Evolutionary conservation across 139 green algal species (phyloP).

Genomic region (Closterium sp.): DNA sequence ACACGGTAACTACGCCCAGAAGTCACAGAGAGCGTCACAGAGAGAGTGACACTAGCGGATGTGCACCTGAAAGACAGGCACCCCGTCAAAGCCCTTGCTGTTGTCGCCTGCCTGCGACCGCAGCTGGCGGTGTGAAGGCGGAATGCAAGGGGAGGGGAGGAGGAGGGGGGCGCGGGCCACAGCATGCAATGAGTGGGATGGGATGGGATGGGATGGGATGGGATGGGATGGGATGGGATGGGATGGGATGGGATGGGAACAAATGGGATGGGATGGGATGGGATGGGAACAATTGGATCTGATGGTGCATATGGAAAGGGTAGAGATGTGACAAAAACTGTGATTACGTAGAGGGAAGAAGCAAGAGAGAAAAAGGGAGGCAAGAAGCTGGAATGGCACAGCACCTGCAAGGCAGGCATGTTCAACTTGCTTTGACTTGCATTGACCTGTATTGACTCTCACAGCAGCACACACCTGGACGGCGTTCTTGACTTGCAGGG

Average conservation of each 20-base stretch:
- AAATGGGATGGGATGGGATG: not conserved
- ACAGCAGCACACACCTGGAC: slow-evolving; percentile 7
- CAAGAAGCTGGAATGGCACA: not conserved
- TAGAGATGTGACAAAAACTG: not conserved
- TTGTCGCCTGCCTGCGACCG: not conserved
- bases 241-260: too few relatives aligned
- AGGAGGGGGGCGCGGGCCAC: not conserved
- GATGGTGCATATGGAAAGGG: not conserved
- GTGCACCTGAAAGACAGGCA: slow-evolving; percentile 45
- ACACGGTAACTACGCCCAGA: too few relatives aligned
- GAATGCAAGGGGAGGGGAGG: not conserved
- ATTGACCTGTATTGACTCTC: not conserved
- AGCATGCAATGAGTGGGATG: not conserved
- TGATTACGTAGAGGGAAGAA: not conserved
- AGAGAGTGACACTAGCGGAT: too few relatives aligned
- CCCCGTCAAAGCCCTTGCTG: slow-evolving; percentile 41
- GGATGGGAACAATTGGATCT: not conserved
- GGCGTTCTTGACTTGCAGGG: slow-evolving; percentile 44
- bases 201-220: too few relatives aligned
- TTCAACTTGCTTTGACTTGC: too few relatives aligned
- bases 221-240: too few relatives aligned
- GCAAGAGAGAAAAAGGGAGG: not conserved
- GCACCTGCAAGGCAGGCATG: not conserved
- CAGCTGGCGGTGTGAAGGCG: not conserved
- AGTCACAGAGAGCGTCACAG: too few relatives aligned